phyloP scores from a whole-genome alignment of 495 filamentous ascomycete genomes.

The Neurospora pannonica region DNA sequence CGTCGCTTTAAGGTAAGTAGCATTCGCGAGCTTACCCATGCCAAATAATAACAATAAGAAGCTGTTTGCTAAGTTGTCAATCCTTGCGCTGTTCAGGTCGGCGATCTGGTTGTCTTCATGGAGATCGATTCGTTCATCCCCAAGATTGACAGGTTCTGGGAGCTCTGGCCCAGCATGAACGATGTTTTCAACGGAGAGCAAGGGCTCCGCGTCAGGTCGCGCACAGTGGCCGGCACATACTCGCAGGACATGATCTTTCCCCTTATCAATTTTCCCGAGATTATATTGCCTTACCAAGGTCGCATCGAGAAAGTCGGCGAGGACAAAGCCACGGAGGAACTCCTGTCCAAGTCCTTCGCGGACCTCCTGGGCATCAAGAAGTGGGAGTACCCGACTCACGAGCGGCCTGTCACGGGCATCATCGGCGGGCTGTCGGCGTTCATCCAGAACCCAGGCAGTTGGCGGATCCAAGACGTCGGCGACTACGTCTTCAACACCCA shows the following conservation, averaged over 20 bases:
- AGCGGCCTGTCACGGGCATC: not conserved
- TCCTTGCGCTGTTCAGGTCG: not conserved
- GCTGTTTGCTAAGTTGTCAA: not conserved
- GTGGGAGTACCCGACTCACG: conserved; percentile 12
- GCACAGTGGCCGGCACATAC: not conserved
- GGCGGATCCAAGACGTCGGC: not conserved
- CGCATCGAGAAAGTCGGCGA: not conserved
- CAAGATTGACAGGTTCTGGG: conserved; percentile 1
- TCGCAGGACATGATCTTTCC: conserved; percentile 13
- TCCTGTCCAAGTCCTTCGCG: conserved; percentile 1
- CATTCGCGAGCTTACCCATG: not conserved
- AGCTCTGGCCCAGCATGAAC: not conserved
- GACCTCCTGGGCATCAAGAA: conserved; percentile 9
- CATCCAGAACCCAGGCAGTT: not conserved
- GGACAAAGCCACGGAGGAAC: not conserved
- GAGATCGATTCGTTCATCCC: conserved; percentile 19
- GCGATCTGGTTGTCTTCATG: conserved; percentile 15
- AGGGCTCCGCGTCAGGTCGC: conserved; percentile 6
- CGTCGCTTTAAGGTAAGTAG: not conserved
- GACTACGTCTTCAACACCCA: not conserved
- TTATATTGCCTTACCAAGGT: conserved; percentile 1
- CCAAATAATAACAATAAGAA: not conserved
- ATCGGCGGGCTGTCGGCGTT: not conserved
- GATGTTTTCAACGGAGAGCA: conserved; percentile 2
- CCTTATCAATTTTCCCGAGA: conserved; percentile 5